Evolutionary conservation across 169 alveolate species (phyloP).

Genomic region (Eimeria sp.): DNA sequence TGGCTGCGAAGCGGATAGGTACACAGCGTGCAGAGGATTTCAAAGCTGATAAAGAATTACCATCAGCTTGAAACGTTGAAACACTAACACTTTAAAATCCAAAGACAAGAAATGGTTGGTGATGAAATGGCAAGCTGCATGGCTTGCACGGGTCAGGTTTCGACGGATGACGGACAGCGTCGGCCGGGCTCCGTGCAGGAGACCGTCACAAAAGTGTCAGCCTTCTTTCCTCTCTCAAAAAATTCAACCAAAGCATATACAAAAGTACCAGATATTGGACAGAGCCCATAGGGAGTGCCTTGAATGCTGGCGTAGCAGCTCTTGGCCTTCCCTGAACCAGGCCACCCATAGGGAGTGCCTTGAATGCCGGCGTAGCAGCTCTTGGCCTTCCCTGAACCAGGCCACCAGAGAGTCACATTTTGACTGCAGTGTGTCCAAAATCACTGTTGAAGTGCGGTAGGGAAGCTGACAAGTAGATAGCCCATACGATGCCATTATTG

Average conservation of each 20-base stretch:
- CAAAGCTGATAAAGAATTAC: background rate
- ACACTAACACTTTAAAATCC: conserved; percentile 28
- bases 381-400: conserved; percentile 11
- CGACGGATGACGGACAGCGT: conserved; percentile 41
- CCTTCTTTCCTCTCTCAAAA: conserved; percentile 41
- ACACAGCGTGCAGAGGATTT: conserved; percentile 9
- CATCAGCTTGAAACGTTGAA: conserved; percentile 48
- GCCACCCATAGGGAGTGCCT: background rate
- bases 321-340: conserved; percentile 11
- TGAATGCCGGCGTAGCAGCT: conserved; percentile 1
- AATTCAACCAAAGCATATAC: background rate
- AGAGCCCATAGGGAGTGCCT: background rate
- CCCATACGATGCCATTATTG: background rate
- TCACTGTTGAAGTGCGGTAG: background rate
- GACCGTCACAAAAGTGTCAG: conserved; percentile 42
- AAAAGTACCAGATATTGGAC: background rate
- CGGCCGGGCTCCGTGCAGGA: conserved; percentile 64
- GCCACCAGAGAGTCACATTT: background rate
- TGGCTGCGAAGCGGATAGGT: conserved; percentile 26
- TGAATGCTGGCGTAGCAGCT: background rate
- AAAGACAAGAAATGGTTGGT: conserved; percentile 15
- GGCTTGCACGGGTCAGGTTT: conserved; percentile 64
- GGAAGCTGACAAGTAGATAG: background rate
- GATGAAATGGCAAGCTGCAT: background rate
- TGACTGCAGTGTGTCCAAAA: background rate